Conservation (phyloP, 345 rosid species). For the Eutrema japonicum region DNA sequence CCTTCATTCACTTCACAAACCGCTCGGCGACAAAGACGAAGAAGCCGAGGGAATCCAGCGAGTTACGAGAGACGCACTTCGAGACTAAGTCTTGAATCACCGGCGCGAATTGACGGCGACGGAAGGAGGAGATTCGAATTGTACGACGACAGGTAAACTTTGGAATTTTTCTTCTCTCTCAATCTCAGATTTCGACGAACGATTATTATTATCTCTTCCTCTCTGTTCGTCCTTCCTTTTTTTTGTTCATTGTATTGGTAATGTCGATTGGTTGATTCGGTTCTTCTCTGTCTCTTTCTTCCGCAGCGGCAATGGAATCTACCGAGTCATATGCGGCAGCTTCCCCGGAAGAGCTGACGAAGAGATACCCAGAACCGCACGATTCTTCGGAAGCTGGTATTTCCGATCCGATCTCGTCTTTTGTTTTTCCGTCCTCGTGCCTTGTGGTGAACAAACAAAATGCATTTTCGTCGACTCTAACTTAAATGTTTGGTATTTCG, state of each 20-base stretch:
- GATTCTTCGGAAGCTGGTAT: constrained; percentile 76
- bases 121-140: constrained; percentile 36
- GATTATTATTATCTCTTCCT: constrained; percentile 20
- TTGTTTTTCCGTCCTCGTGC: neutral
- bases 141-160: constrained; percentile 26
- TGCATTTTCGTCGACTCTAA: constrained; percentile 20
- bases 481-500: constrained; percentile 2
- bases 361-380: constrained; percentile 72
- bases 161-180: neutral
- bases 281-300: neutral
- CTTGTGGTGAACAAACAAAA: neutral
- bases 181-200: constrained; percentile 44
- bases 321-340: constrained; percentile 83
- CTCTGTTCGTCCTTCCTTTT: neutral
- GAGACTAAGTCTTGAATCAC: neutral
- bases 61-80: constrained; percentile 8
- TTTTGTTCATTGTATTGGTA: constrained; percentile 26
- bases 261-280: constrained; percentile 30
- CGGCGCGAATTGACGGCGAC: constrained; percentile 20
- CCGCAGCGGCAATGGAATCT: constrained; percentile 70
- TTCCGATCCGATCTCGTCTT: constrained; percentile 54
- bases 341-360: constrained; percentile 72
- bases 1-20: constrained; percentile 45
- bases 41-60: constrained; percentile 35
- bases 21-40: constrained; percentile 49